These are phyloP conservation scores for Panus rudis DNA, from an alignment of 768 basidiomycete genomes.

Conservation along the genomic window DNA sequence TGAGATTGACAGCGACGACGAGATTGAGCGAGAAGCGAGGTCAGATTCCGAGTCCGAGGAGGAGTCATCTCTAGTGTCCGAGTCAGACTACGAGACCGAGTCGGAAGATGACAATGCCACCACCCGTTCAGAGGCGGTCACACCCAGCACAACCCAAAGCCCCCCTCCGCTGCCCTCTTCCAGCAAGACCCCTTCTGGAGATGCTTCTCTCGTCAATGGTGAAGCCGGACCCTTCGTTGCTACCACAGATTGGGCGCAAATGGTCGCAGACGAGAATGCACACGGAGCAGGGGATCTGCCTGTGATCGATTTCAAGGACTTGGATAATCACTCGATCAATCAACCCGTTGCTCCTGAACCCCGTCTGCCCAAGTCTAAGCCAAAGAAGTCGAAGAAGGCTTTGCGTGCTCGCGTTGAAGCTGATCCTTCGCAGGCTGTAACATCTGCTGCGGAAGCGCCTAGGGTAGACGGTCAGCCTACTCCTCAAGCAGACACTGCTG, in stretches of 20 bases:
- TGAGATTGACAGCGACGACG: slow-evolving; percentile 67
- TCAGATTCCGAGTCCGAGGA: slow-evolving; percentile 67
- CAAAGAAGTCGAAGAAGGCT: slow-evolving; percentile 28
- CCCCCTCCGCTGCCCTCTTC: slow-evolving; percentile 26
- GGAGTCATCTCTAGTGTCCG: slow-evolving; percentile 55
- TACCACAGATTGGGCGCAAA: slow-evolving; percentile 68
- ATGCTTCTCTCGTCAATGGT: slow-evolving; percentile 24
- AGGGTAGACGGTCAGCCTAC: slow-evolving; percentile 11
- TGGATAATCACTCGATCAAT: slow-evolving; percentile 27
- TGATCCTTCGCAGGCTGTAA: slow-evolving; percentile 24
- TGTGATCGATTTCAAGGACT: slow-evolving; percentile 74
- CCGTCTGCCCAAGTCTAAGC: slow-evolving; percentile 16
- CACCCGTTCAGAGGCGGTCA: slow-evolving; percentile 47
- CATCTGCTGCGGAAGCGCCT: slow-evolving; percentile 22
- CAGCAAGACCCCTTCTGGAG: slow-evolving; percentile 12
- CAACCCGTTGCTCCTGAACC: slow-evolving; percentile 17
- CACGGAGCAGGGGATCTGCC: slow-evolving; percentile 64
- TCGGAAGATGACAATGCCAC: slow-evolving; percentile 54
- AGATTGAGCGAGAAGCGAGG: slow-evolving; percentile 62
- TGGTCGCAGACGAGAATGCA: slow-evolving; percentile 69
- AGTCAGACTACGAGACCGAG: slow-evolving; percentile 65
- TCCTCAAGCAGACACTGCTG: slow-evolving; percentile 18
- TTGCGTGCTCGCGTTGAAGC: slow-evolving; percentile 29
- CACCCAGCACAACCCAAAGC: slow-evolving; percentile 64
- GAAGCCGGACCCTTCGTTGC: slow-evolving; percentile 40